Conservation (phyloP, 2,329 filamentous ascomycete species). For the Alternaria angustiovoidea region DNA sequence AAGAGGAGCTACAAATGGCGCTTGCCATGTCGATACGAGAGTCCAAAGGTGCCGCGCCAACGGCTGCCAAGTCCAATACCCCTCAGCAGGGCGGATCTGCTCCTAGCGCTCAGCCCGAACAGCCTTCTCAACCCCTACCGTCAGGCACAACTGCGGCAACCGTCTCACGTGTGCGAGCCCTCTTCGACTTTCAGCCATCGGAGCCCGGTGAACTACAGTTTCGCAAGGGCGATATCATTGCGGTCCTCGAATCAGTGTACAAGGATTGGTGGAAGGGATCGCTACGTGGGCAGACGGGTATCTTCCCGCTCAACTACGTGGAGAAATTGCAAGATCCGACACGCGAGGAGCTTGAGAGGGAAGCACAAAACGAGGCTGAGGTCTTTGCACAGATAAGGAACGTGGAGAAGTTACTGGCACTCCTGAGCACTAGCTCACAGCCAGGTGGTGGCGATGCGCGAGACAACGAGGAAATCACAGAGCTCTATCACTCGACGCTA, state of each 20-base stretch:
- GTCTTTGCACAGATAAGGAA: slow-evolving; percentile 81
- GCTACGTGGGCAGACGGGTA: slow-evolving; percentile 91
- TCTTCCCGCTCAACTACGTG: slow-evolving; percentile 98
- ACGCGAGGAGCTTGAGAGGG: slow-evolving; percentile 88
- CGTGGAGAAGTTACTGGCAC: slow-evolving; percentile 81
- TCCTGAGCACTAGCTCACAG: slow-evolving; percentile 80
- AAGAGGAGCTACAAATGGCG: slow-evolving; percentile 96
- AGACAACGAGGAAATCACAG: slow-evolving; percentile 96
- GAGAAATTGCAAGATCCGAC: slow-evolving; percentile 97
- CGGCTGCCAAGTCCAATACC: slow-evolving; percentile 53
- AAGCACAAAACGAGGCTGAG: slow-evolving; percentile 92
- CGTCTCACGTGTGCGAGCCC: slow-evolving; percentile 88
- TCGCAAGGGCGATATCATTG: slow-evolving; percentile 95
- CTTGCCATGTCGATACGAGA: slow-evolving; percentile 92
- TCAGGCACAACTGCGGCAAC: slow-evolving; percentile 94
- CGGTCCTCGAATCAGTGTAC: slow-evolving; percentile 95
- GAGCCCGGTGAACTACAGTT: slow-evolving; percentile 96
- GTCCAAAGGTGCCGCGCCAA: slow-evolving; percentile 62
- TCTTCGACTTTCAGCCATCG: slow-evolving; percentile 94
- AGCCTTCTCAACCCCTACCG: slow-evolving; percentile 66
- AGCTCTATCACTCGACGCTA: slow-evolving; percentile 88
- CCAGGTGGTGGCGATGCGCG: slow-evolving; percentile 68
- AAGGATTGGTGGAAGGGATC: slow-evolving; percentile 99
- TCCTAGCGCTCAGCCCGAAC: slow-evolving; percentile 41
- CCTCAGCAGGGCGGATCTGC: slow-evolving; percentile 43